Conservation (phyloP, 2,329 filamentous ascomycete species). For the Pyrenochaeta sp. region DNA sequence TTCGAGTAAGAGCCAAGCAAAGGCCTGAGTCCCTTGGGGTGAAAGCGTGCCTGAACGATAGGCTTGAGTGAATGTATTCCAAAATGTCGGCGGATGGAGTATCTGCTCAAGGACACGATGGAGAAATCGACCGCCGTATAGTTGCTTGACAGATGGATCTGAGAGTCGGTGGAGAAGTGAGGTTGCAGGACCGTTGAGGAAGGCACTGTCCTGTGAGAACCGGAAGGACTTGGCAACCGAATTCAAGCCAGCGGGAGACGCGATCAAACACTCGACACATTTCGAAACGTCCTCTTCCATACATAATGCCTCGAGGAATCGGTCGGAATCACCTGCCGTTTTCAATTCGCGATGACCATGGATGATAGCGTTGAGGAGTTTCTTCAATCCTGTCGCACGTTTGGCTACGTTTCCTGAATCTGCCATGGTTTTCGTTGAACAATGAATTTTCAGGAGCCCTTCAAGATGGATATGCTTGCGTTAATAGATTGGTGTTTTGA, state of each 20-base stretch:
- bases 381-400: constrained; percentile 42
- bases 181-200: constrained; percentile 53
- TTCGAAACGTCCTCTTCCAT: constrained; percentile 50
- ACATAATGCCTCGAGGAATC: constrained; percentile 60
- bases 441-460: too few species aligned
- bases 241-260: constrained; percentile 26
- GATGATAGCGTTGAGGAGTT: constrained; percentile 52
- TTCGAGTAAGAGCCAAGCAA: constrained; percentile 56
- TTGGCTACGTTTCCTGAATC: constrained; percentile 27
- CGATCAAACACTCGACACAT: constrained; percentile 48
- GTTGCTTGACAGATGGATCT: constrained; percentile 55
- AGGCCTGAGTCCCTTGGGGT: constrained; percentile 31
- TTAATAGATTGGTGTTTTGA: too few species aligned
- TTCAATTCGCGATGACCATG: constrained; percentile 49
- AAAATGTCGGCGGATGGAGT: constrained; percentile 62
- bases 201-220: constrained; percentile 52
- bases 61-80: constrained; percentile 56
- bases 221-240: constrained; percentile 54
- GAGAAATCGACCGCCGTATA: constrained; percentile 61
- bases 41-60: constrained; percentile 33
- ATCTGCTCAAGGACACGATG: constrained; percentile 56
- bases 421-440: constrained; percentile 17
- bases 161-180: constrained; percentile 48
- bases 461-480: too few species aligned
- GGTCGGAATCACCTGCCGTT: constrained; percentile 49